phyloP scores from a whole-genome alignment of 1,139 yeast species.

The Scheffersomyces quercinus region DNA sequence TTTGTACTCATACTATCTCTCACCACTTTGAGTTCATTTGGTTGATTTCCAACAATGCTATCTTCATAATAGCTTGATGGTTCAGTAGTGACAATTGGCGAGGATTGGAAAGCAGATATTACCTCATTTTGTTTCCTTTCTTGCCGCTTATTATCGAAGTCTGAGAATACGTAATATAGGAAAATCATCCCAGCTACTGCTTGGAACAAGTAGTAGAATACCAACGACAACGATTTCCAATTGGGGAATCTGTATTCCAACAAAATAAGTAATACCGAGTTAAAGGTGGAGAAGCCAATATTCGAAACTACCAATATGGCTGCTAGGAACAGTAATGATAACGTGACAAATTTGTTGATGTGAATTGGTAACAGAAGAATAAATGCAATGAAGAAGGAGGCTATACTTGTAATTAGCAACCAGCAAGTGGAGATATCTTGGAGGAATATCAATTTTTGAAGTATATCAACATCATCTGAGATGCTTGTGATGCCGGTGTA shows the following conservation, averaged over 20 bases:
- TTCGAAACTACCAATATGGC: no score
- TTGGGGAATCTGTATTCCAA: neutral
- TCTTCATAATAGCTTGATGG: neutral
- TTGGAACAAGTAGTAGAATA: neutral
- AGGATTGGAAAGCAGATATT: neutral
- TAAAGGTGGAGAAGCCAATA: neutral
- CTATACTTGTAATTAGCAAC: conserved; percentile 1
- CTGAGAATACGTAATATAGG: neutral
- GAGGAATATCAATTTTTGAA: neutral
- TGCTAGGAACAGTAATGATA: no score
- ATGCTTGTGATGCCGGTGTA: neutral
- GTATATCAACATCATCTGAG: neutral
- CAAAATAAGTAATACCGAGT: neutral
- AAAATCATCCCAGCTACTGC: neutral
- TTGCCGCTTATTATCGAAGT: neutral
- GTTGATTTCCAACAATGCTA: neutral
- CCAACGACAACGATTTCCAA: neutral
- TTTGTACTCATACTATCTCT: no score
- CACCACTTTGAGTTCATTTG: neutral
- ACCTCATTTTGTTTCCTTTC: neutral
- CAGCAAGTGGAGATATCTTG: neutral
- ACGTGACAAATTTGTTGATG: no score
- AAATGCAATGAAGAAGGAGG: neutral
- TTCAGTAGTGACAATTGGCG: neutral
- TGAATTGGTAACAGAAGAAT: no score